Evolutionary conservation across 805 yeast genomes (phyloP), one percentile per base, ranked within the genome.

Genomic region (Pichia rugopelliculosa): DNA sequence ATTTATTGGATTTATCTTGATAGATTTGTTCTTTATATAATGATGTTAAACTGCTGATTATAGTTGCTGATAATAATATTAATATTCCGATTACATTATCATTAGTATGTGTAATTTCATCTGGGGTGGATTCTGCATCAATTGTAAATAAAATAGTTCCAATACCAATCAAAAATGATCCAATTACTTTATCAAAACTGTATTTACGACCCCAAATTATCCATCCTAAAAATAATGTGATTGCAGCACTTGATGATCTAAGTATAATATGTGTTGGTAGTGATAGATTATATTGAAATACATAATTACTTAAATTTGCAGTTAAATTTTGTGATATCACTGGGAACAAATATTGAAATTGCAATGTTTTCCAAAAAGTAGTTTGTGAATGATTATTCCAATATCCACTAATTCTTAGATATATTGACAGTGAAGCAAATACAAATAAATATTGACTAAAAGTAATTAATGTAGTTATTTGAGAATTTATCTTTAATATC

Each of bases 211-310:
- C 60, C 40, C 76, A 79, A 11, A 72, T 48, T 6, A 71, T 42
- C 53, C 60, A 64, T 3, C 90, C 87, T 4, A 80, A 61, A 0
- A 73, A 26, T 80, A 85, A 74, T 0, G 85, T 78, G 17, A 81
- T 62, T 7, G 80, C 76, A 0, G 86, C 76, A 0, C 85, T 79
- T 6, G 82, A 74, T 12, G 87, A 80, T 44, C 89, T 61, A 54
- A 83, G 70, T 8, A 83, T 74, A 23, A 82, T 82, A 57, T 84
- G 88, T 24, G 82, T 61, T 0, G 90, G 87, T 20, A 84, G 74
- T 3, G 84, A 74, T 24, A 85, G 69, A 34, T 78, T 70, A 59
- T 66, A 80, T 17, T 66, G 69, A 65, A 80, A 79, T 0, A 75
- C 88, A 44, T 64, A 59, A 57, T 85, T 85, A 57, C 79, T 82